These are phyloP conservation scores for Nicotiana noctiflora DNA, from an alignment of 257 asterid species.

Conservation along the genomic window DNA sequence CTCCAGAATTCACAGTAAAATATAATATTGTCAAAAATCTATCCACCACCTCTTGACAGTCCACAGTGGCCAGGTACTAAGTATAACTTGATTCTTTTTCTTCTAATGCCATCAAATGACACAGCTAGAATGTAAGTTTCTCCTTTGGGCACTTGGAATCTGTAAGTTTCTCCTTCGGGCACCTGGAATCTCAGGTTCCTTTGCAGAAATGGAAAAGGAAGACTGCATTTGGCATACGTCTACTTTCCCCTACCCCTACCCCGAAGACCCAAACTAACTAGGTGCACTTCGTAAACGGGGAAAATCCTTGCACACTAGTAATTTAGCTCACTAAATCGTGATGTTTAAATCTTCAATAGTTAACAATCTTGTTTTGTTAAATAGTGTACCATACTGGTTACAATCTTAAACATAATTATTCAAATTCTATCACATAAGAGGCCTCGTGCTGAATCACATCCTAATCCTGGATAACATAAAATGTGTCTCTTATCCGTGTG, in stretches of 20 bases:
- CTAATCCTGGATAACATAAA: neutral
- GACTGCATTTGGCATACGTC: neutral
- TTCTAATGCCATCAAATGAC: no score
- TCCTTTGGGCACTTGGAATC: neutral
- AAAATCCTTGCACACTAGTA: neutral
- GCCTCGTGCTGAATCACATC: neutral
- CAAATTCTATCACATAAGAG: neutral
- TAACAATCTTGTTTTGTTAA: no score
- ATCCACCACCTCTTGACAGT: no score
- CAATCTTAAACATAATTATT: neutral
- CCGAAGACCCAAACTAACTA: neutral
- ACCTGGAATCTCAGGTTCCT: neutral
- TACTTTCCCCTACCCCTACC: neutral
- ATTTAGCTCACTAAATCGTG: no score
- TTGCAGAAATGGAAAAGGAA: neutral
- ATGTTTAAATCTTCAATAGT: no score
- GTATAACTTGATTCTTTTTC: no score
- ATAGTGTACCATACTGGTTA: no score
- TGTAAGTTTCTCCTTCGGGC: neutral
- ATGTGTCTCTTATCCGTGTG: neutral
- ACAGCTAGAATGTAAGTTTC: neutral
- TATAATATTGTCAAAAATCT: no score
- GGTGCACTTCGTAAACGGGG: neutral
- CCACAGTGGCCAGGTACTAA: no score
- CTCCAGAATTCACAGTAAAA: neutral